Conservation (phyloP, 2,329 filamentous ascomycete species). For the Alternaria ventricosa region DNA sequence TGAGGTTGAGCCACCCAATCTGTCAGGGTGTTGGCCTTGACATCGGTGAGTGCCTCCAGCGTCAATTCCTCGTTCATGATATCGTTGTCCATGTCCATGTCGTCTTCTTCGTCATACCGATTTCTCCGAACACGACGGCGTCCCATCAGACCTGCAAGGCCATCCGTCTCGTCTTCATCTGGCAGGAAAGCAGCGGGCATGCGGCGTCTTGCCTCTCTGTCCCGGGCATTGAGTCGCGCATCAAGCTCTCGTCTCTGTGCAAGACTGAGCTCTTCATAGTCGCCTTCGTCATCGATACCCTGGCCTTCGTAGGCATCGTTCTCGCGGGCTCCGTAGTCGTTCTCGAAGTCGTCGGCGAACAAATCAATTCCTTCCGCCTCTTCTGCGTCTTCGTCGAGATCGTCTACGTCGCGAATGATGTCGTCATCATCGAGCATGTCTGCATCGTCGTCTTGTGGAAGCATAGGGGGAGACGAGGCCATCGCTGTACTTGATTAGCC, state of each 20-base stretch:
- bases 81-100: slow-evolving; percentile 85
- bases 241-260: slow-evolving; percentile 74
- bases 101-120: slow-evolving; percentile 94
- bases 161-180: slow-evolving; percentile 86
- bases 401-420: slow-evolving; percentile 68
- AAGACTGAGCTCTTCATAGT: slow-evolving; percentile 73
- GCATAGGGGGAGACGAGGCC: slow-evolving; percentile 68
- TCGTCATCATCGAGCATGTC: slow-evolving; percentile 74
- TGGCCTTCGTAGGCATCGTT: slow-evolving; percentile 70
- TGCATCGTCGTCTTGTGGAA: slow-evolving; percentile 73
- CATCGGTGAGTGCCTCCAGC: slow-evolving; percentile 86
- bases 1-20: slow-evolving; percentile 93
- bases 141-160: slow-evolving; percentile 80
- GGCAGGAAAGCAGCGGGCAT: slow-evolving; percentile 77
- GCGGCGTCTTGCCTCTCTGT: slow-evolving; percentile 70
- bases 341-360: slow-evolving; percentile 73
- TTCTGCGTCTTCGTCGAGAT: slow-evolving; percentile 72
- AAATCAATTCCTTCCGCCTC: slow-evolving; percentile 74
- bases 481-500: slow-evolving; percentile 52
- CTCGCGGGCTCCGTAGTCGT: slow-evolving; percentile 63
- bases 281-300: slow-evolving; percentile 81
- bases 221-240: slow-evolving; percentile 73
- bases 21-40: slow-evolving; percentile 90
- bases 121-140: slow-evolving; percentile 86
- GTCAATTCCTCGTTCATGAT: slow-evolving; percentile 96